Conservation (phyloP, 2,329 filamentous ascomycete genomes). For the Cladophialophora exuberans region DNA sequence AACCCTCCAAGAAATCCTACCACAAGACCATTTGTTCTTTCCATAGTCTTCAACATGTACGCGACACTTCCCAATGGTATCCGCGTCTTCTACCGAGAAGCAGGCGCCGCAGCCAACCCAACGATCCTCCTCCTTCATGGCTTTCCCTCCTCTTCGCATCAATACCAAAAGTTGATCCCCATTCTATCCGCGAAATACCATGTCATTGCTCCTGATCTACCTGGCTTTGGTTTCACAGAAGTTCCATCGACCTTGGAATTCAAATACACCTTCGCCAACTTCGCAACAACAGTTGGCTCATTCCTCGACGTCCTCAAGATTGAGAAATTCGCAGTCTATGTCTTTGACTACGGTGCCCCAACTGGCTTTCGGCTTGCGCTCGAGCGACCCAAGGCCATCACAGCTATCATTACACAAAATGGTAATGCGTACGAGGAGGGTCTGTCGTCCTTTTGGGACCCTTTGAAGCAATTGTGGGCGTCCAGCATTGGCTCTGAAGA, state of each 20-base stretch:
- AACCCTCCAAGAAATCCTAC: neutral
- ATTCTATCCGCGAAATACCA: conserved; percentile 47
- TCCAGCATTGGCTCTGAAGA: conserved; percentile 36
- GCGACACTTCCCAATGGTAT: conserved; percentile 29
- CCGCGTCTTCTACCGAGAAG: conserved; percentile 45
- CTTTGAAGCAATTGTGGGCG: conserved; percentile 52
- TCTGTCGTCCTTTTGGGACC: conserved; percentile 57
- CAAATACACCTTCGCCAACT: conserved; percentile 58
- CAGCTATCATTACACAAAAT: conserved; percentile 62
- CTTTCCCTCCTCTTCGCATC: conserved; percentile 51
- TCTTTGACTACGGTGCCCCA: conserved; percentile 67
- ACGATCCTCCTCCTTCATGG: conserved; percentile 52
- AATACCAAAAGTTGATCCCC: conserved; percentile 52
- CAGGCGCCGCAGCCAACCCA: conserved; percentile 39
- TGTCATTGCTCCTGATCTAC: conserved; percentile 61
- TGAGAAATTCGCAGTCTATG: conserved; percentile 57
- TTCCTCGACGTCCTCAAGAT: conserved; percentile 56
- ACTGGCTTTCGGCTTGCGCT: conserved; percentile 59
- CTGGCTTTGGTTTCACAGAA: conserved; percentile 62
- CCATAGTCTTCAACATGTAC: conserved; percentile 15
- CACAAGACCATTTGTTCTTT: neutral
- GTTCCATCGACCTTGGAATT: conserved; percentile 48
- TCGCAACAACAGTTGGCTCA: conserved; percentile 52
- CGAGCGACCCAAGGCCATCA: conserved; percentile 50
- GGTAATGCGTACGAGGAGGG: conserved; percentile 65